Conservation (phyloP, 2,329 filamentous ascomycete species). For the Penicillium sclerotigenum region DNA sequence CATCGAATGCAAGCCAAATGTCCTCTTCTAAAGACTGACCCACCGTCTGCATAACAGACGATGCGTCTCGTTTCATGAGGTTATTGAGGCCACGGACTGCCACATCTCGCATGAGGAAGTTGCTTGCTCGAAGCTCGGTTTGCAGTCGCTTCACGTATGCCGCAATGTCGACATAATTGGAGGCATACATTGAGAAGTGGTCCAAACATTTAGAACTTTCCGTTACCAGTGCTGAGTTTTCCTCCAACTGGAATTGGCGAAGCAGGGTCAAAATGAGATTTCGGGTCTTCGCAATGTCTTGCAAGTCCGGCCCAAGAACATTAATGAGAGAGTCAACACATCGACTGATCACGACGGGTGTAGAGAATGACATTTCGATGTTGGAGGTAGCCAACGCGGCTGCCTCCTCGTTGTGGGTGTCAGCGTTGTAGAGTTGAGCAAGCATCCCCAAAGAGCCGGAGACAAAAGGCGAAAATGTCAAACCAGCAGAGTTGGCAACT, state of each 20-base stretch:
- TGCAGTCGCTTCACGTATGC: constrained; percentile 83
- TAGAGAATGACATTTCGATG: constrained; percentile 79
- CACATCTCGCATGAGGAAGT: constrained; percentile 68
- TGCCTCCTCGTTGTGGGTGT: constrained; percentile 85
- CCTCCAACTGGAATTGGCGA: constrained; percentile 74
- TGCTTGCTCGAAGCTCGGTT: constrained; percentile 67
- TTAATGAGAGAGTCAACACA: constrained; percentile 96
- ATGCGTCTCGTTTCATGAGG: constrained; percentile 87
- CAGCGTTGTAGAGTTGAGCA: constrained; percentile 85
- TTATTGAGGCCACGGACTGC: constrained; percentile 88
- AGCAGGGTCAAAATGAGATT: constrained; percentile 88
- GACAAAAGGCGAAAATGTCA: constrained; percentile 89
- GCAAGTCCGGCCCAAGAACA: constrained; percentile 89
- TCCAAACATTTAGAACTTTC: constrained; percentile 82
- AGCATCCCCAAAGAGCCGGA: constrained; percentile 90
- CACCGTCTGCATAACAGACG: constrained; percentile 74
- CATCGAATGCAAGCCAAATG: constrained; percentile 85
- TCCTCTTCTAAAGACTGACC: constrained; percentile 80
- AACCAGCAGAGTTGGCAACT: constrained; percentile 85
- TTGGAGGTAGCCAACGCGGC: constrained; percentile 80
- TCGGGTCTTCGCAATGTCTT: constrained; percentile 86
- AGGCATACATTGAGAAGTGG: constrained; percentile 87
- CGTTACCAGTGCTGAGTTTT: constrained; percentile 66
- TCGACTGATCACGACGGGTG: constrained; percentile 76
- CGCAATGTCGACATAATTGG: constrained; percentile 77